phyloP scores from a whole-genome alignment of 2,329 filamentous ascomycete species.

The Domatiomyces globalis region DNA sequence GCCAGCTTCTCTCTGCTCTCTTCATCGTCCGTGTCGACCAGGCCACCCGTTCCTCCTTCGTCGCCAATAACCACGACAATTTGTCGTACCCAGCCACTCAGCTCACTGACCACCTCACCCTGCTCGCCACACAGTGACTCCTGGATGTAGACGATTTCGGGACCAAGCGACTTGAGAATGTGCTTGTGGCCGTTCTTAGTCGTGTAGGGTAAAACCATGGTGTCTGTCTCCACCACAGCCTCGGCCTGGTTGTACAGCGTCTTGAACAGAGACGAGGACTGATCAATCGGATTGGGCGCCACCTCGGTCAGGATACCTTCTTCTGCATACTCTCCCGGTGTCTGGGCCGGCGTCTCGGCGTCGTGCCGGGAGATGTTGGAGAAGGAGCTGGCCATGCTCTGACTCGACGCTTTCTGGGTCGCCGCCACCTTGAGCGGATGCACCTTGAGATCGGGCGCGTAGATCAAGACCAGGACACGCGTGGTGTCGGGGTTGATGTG shows the following conservation, averaged over 20 bases:
- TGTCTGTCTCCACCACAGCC: conserved; percentile 65
- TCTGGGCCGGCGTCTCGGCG: conserved; percentile 51
- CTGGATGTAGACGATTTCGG: conserved; percentile 76
- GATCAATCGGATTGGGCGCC: conserved; percentile 25
- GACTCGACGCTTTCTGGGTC: conserved; percentile 13
- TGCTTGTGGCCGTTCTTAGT: conserved; percentile 70
- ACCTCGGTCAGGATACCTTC: conserved; percentile 43
- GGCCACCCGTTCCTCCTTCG: conserved; percentile 51
- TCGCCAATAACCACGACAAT: conserved; percentile 46
- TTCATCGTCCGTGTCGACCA: conserved; percentile 63
- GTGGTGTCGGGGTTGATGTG: conserved; percentile 58
- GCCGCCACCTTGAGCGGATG: conserved; percentile 29
- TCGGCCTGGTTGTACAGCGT: conserved; percentile 68
- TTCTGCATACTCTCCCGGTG: conserved; percentile 32
- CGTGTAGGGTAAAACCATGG: conserved; percentile 78
- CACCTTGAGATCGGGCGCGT: conserved; percentile 66
- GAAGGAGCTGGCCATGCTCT: conserved; percentile 55
- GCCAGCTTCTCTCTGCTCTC: conserved; percentile 40
- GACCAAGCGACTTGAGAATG: conserved; percentile 71
- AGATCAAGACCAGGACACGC: conserved; percentile 79
- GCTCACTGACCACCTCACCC: conserved; percentile 57
- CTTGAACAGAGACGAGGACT: conserved; percentile 52
- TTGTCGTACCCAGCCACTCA: conserved; percentile 49
- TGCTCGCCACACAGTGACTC: conserved; percentile 65
- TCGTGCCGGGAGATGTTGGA: conserved; percentile 70